Evolutionary conservation across 331 rosid species (phyloP).

Genomic region (Malus hybrid): DNA sequence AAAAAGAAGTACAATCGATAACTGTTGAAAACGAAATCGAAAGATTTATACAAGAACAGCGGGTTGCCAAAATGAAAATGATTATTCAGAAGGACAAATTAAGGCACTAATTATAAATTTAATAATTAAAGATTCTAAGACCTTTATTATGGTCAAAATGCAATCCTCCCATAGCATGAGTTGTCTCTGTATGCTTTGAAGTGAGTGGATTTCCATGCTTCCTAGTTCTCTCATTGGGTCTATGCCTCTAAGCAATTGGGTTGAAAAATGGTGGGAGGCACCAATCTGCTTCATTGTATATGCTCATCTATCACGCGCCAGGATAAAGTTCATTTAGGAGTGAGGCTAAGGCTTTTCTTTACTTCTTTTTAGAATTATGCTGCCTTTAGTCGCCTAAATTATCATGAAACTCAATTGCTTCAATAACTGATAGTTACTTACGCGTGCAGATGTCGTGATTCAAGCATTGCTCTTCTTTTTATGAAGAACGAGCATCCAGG

Average conservation of each 20-base stretch:
- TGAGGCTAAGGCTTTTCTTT: background rate
- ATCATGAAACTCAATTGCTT: no score
- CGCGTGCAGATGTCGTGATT: no score
- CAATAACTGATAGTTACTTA: no score
- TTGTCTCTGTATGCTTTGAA: background rate
- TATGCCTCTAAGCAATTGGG: background rate
- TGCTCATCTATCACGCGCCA: background rate
- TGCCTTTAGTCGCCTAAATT: no score
- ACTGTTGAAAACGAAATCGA: background rate
- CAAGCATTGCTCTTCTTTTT: background rate
- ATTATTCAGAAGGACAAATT: constrained; percentile 28
- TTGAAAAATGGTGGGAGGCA: background rate
- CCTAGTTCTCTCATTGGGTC: background rate
- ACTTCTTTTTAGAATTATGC: no score
- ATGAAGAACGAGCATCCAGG: background rate
- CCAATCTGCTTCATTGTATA: background rate
- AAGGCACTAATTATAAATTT: constrained; percentile 24
- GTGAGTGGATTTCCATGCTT: constrained; percentile 9
- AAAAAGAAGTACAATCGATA: background rate
- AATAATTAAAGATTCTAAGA: constrained; percentile 27
- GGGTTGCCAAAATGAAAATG: constrained; percentile 12
- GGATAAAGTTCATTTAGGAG: no score
- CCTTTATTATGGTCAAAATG: constrained; percentile 32
- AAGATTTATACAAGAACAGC: background rate
- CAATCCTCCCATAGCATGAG: constrained; percentile 20